Base-by-base conservation (phyloP, 495 filamentous ascomycete genomes). In the Lichina pygmaea region DNA sequence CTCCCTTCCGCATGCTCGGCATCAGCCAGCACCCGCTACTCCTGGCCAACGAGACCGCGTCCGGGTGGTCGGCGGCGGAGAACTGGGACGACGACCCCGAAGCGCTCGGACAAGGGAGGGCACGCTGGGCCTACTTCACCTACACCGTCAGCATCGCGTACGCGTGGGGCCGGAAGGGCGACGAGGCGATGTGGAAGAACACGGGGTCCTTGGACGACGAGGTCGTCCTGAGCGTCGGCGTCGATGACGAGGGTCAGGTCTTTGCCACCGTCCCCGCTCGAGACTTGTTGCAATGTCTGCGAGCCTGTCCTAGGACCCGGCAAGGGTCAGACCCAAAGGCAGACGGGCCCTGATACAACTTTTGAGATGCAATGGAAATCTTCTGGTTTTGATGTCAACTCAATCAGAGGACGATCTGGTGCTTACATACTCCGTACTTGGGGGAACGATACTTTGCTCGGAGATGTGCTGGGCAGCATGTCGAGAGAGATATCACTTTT, bases 111-210 rank as follows among this genome's bases (percentile, higher is more conserved):
- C 44, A 45, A 33, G 49, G 48, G 15, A 55, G 54, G 33, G 33
- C 32, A 3, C 46, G 51, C 34, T 62, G 60, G 60, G 60, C 57
- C 0, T 54, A 53, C 33, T 60, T 62, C 46, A 62, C 60, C 3
- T 62, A 62, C 47, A 60, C 60, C 17, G 58, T 60, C 6, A 58
- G 56, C 34, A 58, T 62, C 12, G 54, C 56, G 3, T 62, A 55
- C 40, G 60, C 56, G 6, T 62, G 59, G 60, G 59, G 58, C 8
- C 42, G 49, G 11, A 39, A 44, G 5, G 49, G 47, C 17, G 56
- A 59, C 46, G 53, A 53, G 34, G 49, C 54, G 8, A 46, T 51
- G 44, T 54, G 55, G 40, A 58, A 57, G 52, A 57, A 55, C 38
- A 54, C 54, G 3, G 59, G 60, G 16, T 62, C 51, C 44, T 47